Percentiles rank a stretch among this genome's conserved stretches.
phyloP scores from a whole-genome alignment of 2,329 filamentous ascomycete genomes.

The Xylariales sp. region DNA sequence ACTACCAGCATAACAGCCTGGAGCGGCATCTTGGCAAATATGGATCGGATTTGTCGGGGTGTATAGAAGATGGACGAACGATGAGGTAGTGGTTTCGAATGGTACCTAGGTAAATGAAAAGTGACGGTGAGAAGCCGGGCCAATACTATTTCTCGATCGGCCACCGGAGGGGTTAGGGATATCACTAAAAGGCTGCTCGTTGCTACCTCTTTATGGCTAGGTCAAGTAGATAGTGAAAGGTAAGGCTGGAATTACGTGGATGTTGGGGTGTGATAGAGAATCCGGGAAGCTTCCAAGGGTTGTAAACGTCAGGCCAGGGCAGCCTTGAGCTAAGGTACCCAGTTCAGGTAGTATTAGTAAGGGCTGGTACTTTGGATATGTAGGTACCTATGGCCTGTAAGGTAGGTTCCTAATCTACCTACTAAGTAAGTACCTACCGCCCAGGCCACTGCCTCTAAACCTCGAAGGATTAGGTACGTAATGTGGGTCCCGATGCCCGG shows the following conservation, averaged over 20 bases:
- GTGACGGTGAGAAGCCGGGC: not conserved
- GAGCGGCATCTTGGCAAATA: slow-evolving; percentile 83
- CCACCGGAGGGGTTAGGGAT: not conserved
- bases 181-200: not conserved
- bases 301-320: slow-evolving; percentile 47
- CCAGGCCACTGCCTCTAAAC: not conserved
- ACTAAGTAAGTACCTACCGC: not conserved
- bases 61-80: slow-evolving; percentile 12
- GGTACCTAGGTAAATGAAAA: not conserved
- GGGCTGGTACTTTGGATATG: too few relatives aligned
- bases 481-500: slow-evolving; percentile 23
- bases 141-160: not conserved
- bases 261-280: slow-evolving; percentile 23
- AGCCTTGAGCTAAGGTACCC: slow-evolving; percentile 42
- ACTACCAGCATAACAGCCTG: slow-evolving; percentile 99
- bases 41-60: slow-evolving; percentile 16
- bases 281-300: slow-evolving; percentile 17
- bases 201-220: slow-evolving; percentile 5
- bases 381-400: too few relatives aligned
- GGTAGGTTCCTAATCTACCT: not conserved
- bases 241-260: slow-evolving; percentile 35
- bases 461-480: not conserved
- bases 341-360: not conserved
- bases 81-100: not conserved
- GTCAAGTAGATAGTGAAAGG: not conserved